These are phyloP conservation scores for Wickerhamomyces kurtzmanii DNA, from an alignment of 805 yeast genomes.

Conservation along the genomic window DNA sequence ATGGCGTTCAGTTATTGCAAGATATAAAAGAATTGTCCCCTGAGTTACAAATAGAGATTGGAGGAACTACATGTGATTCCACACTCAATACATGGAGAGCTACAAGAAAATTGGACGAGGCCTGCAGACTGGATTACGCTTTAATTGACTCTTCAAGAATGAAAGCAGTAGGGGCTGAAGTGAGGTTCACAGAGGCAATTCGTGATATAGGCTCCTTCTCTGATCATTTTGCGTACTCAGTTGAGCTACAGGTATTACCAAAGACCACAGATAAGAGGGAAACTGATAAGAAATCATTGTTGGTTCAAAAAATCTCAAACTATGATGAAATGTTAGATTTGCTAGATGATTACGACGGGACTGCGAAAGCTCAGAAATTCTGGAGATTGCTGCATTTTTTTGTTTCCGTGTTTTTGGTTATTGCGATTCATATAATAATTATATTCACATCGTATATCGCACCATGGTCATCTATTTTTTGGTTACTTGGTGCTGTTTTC, in stretches of 20 bases:
- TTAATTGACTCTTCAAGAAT: slow-evolving; percentile 53
- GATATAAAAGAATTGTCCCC: slow-evolving; percentile 38
- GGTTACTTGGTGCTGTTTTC: slow-evolving; percentile 44
- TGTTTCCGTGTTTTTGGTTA: slow-evolving; percentile 36
- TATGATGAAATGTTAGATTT: slow-evolving; percentile 41
- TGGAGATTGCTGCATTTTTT: slow-evolving; percentile 64
- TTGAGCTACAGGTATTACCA: slow-evolving; percentile 25
- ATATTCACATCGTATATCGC: slow-evolving; percentile 47
- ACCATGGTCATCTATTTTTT: slow-evolving; percentile 59
- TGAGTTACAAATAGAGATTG: slow-evolving; percentile 52
- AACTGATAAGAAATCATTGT: slow-evolving; percentile 3
- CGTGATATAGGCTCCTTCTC: slow-evolving; percentile 70
- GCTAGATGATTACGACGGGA: slow-evolving; percentile 37
- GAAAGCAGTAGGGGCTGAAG: slow-evolving; percentile 50
- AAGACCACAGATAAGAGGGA: slow-evolving; percentile 2
- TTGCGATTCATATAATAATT: slow-evolving; percentile 45
- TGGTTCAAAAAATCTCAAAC: slow-evolving; percentile 11
- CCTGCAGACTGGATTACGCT: slow-evolving; percentile 87
- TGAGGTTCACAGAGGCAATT: slow-evolving; percentile 61
- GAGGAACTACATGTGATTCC: slow-evolving; percentile 90
- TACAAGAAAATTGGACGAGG: slow-evolving; percentile 44
- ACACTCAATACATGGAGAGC: slow-evolving; percentile 79
- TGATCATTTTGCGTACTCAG: slow-evolving; percentile 83
- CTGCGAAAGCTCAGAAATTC: slow-evolving; percentile 45
- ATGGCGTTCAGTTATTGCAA: slow-evolving; percentile 36